A percentile compares a stretch with the other conserved stretches of the same genome.
These are phyloP conservation scores for Exophiala lecanii-corni DNA, from an alignment of 2,329 filamentous ascomycete genomes.

Conservation along the genomic window DNA sequence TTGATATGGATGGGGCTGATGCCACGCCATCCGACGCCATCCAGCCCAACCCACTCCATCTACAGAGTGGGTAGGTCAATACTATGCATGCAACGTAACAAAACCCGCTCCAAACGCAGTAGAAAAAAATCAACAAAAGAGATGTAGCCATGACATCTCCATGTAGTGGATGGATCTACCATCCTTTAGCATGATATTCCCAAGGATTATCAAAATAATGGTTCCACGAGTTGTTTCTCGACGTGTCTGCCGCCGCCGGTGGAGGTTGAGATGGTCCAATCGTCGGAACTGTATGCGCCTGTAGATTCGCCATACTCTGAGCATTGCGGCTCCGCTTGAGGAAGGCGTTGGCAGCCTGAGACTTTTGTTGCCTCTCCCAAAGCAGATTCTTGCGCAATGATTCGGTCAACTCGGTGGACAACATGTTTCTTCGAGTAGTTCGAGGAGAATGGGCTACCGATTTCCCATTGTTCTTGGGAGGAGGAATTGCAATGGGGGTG, in stretches of 20 bases:
- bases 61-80: conserved; percentile 9
- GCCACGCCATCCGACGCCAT: conserved; percentile 6
- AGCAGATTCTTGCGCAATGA: conserved; percentile 86
- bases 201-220: conserved; percentile 78
- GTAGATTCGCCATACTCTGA: conserved; percentile 82
- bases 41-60: conserved; percentile 6
- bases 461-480: conserved; percentile 15
- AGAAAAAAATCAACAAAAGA: conserved; percentile 9
- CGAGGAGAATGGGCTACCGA: conserved; percentile 77
- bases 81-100: conserved; percentile 15
- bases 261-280: conserved; percentile 50
- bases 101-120: conserved; percentile 21
- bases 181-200: conserved; percentile 81
- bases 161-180: conserved; percentile 46
- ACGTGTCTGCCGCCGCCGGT: conserved; percentile 22
- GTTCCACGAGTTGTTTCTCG: conserved; percentile 72
- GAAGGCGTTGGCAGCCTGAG: conserved; percentile 79
- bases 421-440: conserved; percentile 91
- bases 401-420: conserved; percentile 88
- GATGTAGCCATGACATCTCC: conserved; percentile 7
- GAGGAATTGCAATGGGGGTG: conserved; percentile 22
- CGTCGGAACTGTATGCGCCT: conserved; percentile 67
- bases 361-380: conserved; percentile 94
- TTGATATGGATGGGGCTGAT: background rate
- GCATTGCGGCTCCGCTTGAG: conserved; percentile 87